Conservation (phyloP, 2,329 filamentous ascomycete genomes). For the Bipolaris sorokiniana region DNA sequence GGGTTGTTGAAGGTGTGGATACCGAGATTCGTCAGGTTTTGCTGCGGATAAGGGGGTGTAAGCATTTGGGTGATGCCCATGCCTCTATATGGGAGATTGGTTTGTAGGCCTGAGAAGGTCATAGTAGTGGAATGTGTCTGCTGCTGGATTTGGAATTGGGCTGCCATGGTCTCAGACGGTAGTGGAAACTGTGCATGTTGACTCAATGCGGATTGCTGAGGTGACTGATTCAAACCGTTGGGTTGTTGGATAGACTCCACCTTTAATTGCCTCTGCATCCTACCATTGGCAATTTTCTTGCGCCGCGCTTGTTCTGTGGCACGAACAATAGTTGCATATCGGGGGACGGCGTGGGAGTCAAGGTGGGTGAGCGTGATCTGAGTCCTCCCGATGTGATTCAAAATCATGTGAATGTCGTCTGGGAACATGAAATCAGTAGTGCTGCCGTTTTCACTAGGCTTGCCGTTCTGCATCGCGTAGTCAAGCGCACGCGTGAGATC, state of each 20-base stretch:
- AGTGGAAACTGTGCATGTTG: not conserved
- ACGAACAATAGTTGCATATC: not conserved
- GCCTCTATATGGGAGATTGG: not conserved
- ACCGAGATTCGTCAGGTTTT: too few species aligned
- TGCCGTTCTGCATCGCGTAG: slow-evolving; percentile 18
- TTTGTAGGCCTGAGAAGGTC: not conserved
- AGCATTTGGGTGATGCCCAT: not conserved
- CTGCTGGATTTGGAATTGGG: not conserved
- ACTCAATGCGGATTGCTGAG: not conserved
- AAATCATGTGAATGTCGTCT: slow-evolving; percentile 26
- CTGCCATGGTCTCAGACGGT: not conserved
- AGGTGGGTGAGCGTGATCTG: not conserved
- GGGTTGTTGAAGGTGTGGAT: too few species aligned
- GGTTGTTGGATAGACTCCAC: not conserved
- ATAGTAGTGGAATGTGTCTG: not conserved
- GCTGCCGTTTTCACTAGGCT: slow-evolving; percentile 3
- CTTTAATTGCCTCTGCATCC: not conserved
- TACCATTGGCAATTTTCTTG: not conserved
- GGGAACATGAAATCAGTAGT: slow-evolving; percentile 23
- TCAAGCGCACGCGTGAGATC: slow-evolving; percentile 36
- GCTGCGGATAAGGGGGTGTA: not conserved
- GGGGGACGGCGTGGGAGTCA: slow-evolving; percentile 6
- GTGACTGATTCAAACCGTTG: not conserved
- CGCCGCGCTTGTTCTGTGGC: not conserved
- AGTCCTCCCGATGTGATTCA: slow-evolving; percentile 16